These are phyloP conservation scores for Candida ficus DNA, from an alignment of 805 yeast genomes.

Conservation along the genomic window DNA sequence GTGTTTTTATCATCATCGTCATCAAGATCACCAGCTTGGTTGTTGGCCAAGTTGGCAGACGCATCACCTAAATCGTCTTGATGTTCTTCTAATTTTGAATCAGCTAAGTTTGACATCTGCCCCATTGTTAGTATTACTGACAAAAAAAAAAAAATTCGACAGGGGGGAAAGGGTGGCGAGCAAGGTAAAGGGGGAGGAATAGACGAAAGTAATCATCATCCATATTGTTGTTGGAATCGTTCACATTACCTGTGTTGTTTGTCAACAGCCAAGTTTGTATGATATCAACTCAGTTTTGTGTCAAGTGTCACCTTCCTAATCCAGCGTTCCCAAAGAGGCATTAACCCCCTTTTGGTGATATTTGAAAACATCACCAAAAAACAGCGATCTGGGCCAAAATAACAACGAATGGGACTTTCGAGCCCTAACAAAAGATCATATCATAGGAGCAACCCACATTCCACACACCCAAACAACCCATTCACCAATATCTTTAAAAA, in stretches of 20 bases:
- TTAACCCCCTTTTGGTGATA: constrained; percentile 6
- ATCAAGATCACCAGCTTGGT: constrained; percentile 29
- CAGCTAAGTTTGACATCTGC: constrained; percentile 23
- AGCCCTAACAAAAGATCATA: no score
- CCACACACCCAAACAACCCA: no score
- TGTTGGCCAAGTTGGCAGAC: constrained; percentile 8
- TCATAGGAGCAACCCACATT: no score
- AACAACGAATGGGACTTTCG: no score
- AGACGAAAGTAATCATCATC: no score
- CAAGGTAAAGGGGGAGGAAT: background rate
- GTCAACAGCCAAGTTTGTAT: background rate
- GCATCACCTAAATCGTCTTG: constrained; percentile 22
- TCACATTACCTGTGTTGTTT: no score
- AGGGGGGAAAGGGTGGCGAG: background rate
- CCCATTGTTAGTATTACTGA: background rate
- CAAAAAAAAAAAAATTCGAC: background rate
- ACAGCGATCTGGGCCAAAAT: no score
- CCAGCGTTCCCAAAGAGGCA: constrained; percentile 9
- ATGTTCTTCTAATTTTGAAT: constrained; percentile 19
- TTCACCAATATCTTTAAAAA: no score
- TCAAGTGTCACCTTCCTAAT: constrained; percentile 7
- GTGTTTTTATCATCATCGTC: constrained; percentile 46
- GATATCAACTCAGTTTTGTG: constrained; percentile 1
- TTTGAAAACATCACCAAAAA: constrained; percentile 1
- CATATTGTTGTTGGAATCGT: background rate